phyloP scores from a whole-genome alignment of 257 asterid species.

The Verbena officinalis region DNA sequence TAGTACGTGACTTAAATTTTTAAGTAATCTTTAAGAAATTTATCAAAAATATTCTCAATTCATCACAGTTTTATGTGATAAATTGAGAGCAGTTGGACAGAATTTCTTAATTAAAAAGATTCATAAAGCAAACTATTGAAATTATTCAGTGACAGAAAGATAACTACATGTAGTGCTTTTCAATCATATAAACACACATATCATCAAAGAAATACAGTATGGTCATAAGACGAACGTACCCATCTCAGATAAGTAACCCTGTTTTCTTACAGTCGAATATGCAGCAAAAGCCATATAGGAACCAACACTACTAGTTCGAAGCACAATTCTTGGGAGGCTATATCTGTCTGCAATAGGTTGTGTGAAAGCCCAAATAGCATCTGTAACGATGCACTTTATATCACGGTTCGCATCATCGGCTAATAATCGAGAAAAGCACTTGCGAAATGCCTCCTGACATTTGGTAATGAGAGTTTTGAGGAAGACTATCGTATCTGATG shows the following conservation, averaged over 20 bases:
- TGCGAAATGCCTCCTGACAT: slow-evolving; percentile 22
- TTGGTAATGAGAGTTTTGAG: slow-evolving; percentile 25
- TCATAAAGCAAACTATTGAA: no score
- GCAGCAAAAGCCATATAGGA: slow-evolving; percentile 31
- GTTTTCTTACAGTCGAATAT: slow-evolving; percentile 27
- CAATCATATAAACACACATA: no score
- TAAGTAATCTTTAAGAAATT: no score
- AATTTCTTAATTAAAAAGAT: no score
- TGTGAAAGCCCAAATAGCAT: slow-evolving; percentile 34
- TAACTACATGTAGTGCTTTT: no score
- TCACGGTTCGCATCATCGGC: background rate
- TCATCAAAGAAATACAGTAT: no score
- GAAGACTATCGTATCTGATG: background rate
- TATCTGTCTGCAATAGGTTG: slow-evolving; percentile 40
- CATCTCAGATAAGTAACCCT: slow-evolving; percentile 22
- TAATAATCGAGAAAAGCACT: slow-evolving; percentile 25
- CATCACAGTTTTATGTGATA: no score
- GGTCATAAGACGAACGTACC: no score
- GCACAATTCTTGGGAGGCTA: slow-evolving; percentile 43
- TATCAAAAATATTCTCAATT: no score
- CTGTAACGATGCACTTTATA: slow-evolving; percentile 28
- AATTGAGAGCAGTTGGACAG: no score
- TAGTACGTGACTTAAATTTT: no score
- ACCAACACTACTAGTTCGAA: slow-evolving; percentile 35
- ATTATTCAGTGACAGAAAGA: no score